A percentile compares a stretch with the other conserved stretches of the same genome.
phyloP scores from a whole-genome alignment of 2,329 filamentous ascomycete genomes.

The Paracamarosporium sp. region DNA sequence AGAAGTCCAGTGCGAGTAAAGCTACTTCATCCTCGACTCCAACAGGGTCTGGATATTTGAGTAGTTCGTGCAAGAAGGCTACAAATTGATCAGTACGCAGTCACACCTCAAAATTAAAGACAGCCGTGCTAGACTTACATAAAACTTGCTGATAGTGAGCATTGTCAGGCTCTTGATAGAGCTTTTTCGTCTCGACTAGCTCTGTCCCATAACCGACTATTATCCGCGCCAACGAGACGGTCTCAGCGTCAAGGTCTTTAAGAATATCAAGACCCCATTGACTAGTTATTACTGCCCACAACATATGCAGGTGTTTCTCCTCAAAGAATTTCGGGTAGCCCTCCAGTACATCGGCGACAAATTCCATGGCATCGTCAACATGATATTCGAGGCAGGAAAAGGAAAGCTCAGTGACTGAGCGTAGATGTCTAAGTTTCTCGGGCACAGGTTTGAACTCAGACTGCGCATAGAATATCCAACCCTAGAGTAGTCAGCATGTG shows the following conservation, averaged over 20 bases:
- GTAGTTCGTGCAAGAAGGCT: slow-evolving; percentile 67
- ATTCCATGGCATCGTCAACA: slow-evolving; percentile 52
- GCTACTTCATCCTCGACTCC: slow-evolving; percentile 78
- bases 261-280: slow-evolving; percentile 45
- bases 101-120: neutral
- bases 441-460: slow-evolving; percentile 65
- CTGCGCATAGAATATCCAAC: slow-evolving; percentile 78
- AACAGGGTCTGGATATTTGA: slow-evolving; percentile 70
- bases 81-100: slow-evolving; percentile 11
- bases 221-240: slow-evolving; percentile 42
- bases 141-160: slow-evolving; percentile 43
- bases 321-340: slow-evolving; percentile 45
- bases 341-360: slow-evolving; percentile 44
- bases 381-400: slow-evolving; percentile 67
- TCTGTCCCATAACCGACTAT: slow-evolving; percentile 45
- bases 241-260: slow-evolving; percentile 42
- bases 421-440: slow-evolving; percentile 65
- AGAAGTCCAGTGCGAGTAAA: slow-evolving; percentile 78
- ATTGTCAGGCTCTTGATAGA: slow-evolving; percentile 57
- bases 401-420: slow-evolving; percentile 64
- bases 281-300: slow-evolving; percentile 42
- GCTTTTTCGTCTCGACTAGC: slow-evolving; percentile 37
- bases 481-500: slow-evolving; percentile 50
- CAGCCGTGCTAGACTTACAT: slow-evolving; percentile 27
- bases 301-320: slow-evolving; percentile 35